A percentile compares a stretch with the other conserved stretches of the same genome.
phyloP scores from a whole-genome alignment of 768 basidiomycete genomes.

The Serendipita indica region DNA sequence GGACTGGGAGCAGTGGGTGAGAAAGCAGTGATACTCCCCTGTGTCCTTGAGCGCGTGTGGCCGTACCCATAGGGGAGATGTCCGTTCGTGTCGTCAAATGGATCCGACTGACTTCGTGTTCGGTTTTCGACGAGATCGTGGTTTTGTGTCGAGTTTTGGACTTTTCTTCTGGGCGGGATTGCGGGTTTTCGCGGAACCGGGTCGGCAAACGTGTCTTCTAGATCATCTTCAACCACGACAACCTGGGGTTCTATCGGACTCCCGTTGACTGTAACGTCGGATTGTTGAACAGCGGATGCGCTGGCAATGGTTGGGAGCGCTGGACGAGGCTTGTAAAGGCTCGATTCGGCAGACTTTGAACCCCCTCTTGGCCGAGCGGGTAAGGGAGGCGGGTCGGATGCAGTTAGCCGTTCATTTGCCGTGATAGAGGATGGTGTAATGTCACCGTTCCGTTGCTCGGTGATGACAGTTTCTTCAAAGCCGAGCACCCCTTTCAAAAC shows the following conservation, averaged over 20 bases:
- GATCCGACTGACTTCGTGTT: conserved; percentile 5
- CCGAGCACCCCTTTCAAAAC: conserved; percentile 77
- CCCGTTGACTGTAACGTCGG: neutral
- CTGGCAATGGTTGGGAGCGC: neutral
- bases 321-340: neutral
- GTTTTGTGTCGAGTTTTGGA: neutral
- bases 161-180: neutral
- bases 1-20: neutral
- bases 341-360: conserved; percentile 1
- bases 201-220: conserved; percentile 1
- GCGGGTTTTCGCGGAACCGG: neutral
- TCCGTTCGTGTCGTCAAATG: conserved; percentile 5
- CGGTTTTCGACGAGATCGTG: neutral
- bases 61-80: neutral
- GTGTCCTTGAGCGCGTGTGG: neutral
- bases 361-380: conserved; percentile 9
- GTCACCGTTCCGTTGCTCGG: conserved; percentile 18
- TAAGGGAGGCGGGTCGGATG: neutral
- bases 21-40: neutral
- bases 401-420: neutral
- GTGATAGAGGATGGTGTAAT: neutral
- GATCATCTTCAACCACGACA: neutral
- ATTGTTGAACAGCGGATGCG: neutral
- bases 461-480: conserved; percentile 50
- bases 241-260: neutral